Base-by-base conservation (phyloP, 176 grass and related monocot species). In the Chrysopogon serrulatus region DNA sequence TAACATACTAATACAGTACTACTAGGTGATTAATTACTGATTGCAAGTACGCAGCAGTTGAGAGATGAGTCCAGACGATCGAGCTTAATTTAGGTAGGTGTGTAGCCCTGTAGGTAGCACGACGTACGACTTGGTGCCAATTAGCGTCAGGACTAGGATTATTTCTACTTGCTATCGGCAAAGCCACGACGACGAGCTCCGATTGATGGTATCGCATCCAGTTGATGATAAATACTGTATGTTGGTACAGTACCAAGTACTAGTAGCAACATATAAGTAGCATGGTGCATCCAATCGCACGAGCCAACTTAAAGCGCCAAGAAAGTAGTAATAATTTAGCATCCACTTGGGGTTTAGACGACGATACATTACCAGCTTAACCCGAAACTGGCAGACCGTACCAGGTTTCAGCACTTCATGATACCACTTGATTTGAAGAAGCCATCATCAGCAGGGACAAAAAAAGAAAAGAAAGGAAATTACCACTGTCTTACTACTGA, bases 261-360 rank as follows among this genome's bases (percentile, higher is more conserved):
- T 5, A 47, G 5, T 51, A 19, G 13, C n/a, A 18, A 11, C 19
- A 35, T 48, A 39, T 24, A 42, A 33, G 19, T 74, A 83, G 42
- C 40, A 37, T 65, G 31, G n/a, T 24, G n/a, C 10, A 9, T 31
- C 33, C 43, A 56, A 51, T 77, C 8, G 6, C 37, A 18, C 15
- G n/a, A 39, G 67, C 18, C 56, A 41, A 4, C 16, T 66, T 75
- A 39, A 23, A 66, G 59, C 47, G 0, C 33, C 17, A 26, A 37
- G 2, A 37, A 21, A 26, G 26, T 28, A 68, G 43, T 34, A n/a
- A n/a, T 33, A 71, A 62, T 39, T 37, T 36, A 39, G 35, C 8
- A 10, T 24, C 79, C 64, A 71, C 86, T 72, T 71, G 86, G n/a
- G 40, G 4, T 1, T 45, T 72, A 37, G 84, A 7, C 7, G 84